Conservation (phyloP, 345 rosid genomes). For the Carallia brachiata region DNA sequence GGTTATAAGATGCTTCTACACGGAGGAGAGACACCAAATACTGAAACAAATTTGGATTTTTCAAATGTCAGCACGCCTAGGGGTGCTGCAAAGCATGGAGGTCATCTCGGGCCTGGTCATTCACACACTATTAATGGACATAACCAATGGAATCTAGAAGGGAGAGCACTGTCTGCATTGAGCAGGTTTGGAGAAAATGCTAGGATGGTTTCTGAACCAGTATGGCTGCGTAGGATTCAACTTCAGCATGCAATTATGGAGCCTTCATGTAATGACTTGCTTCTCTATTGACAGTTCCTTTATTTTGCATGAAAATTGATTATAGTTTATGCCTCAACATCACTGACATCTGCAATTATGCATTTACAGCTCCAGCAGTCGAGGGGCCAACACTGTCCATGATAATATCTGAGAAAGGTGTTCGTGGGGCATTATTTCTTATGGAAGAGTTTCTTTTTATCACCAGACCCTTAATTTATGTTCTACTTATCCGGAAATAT, state of each 20-base stretch:
- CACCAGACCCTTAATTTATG: conserved; percentile 88
- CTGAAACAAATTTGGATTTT: conserved; percentile 39
- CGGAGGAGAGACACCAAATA: conserved; percentile 79
- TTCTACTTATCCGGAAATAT: conserved; percentile 70
- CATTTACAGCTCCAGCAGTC: conserved; percentile 37
- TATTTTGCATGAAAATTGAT: conserved; percentile 2
- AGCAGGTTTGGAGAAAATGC: conserved; percentile 79
- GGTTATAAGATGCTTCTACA: conserved; percentile 94
- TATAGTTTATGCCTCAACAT: conserved; percentile 1
- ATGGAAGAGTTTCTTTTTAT: conserved; percentile 72
- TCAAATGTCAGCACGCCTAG: conserved; percentile 34
- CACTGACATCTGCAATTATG: conserved; percentile 12
- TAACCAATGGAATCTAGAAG: conserved; percentile 63
- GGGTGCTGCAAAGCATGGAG: conserved; percentile 23
- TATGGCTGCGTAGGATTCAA: conserved; percentile 59
- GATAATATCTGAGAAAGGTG: conserved; percentile 67
- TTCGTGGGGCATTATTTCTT: conserved; percentile 56
- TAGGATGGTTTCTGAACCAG: conserved; percentile 44
- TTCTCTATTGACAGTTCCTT: conserved; percentile 4
- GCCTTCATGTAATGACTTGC: conserved; percentile 42
- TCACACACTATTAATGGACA: conserved; percentile 30
- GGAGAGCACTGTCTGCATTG: conserved; percentile 78
- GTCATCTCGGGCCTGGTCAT: conserved; percentile 27
- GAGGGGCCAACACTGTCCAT: conserved; percentile 46
- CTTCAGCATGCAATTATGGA: conserved; percentile 59